These are phyloP conservation scores for Mycena leptocephala DNA, from an alignment of 768 basidiomycete species.

Conservation along the genomic window DNA sequence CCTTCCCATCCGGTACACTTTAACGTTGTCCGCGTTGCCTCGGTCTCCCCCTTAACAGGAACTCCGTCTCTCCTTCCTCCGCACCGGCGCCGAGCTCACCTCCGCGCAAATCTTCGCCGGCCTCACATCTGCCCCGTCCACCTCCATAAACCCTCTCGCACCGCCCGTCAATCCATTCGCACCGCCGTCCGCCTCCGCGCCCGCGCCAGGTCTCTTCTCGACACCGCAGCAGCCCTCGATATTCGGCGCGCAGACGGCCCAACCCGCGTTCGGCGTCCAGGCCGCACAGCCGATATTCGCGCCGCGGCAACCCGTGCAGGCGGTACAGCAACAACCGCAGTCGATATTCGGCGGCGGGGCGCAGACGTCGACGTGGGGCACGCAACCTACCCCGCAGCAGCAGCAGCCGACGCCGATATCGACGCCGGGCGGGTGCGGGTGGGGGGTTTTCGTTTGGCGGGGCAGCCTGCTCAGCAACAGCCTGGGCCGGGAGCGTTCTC, in stretches of 20 bases:
- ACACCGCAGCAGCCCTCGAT: too few relatives aligned
- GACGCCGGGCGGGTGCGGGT: background rate
- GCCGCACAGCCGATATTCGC: too few relatives aligned
- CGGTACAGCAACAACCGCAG: background rate
- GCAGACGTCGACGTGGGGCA: background rate
- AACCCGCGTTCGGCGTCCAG: too few relatives aligned
- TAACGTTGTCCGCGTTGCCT: background rate
- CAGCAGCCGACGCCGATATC: background rate
- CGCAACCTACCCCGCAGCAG: background rate
- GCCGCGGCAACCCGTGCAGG: background rate
- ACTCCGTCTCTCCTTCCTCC: slow-evolving; percentile 56
- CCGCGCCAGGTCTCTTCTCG: background rate
- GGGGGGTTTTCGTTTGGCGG: slow-evolving; percentile 18
- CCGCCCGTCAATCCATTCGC: too few relatives aligned
- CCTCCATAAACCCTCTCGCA: too few relatives aligned
- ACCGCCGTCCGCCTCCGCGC: background rate
- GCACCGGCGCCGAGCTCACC: slow-evolving; percentile 44
- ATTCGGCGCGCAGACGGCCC: too few relatives aligned
- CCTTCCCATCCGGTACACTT: background rate
- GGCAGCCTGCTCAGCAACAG: background rate
- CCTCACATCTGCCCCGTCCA: background rate
- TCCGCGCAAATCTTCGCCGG: slow-evolving; percentile 30
- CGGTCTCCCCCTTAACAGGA: slow-evolving; percentile 52
- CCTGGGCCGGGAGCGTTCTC: background rate
- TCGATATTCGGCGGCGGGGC: background rate